Conservation (phyloP, 2,329 filamentous ascomycete species). For the Coniosporium tulheliwenetii region DNA sequence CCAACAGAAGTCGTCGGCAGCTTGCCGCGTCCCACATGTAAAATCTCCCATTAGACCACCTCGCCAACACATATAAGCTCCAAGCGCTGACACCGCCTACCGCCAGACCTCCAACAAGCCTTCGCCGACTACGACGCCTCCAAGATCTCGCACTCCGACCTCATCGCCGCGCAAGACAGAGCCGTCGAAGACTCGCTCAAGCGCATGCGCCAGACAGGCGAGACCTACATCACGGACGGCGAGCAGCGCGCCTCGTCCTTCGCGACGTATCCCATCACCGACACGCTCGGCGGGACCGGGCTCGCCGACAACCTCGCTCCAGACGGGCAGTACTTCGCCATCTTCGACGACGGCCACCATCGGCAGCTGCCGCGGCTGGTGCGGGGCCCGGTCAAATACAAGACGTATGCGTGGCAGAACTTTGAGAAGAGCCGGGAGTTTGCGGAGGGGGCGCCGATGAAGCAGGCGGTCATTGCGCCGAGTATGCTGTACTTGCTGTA, state of each 20-base stretch:
- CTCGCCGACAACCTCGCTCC: conserved; percentile 12
- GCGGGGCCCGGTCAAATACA: conserved; percentile 13
- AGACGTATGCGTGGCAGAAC: conserved; percentile 16
- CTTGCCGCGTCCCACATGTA: conserved; percentile 4
- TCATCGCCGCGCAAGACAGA: conserved; percentile 13
- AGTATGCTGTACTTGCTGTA: conserved; percentile 18
- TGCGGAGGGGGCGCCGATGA: conserved; percentile 11
- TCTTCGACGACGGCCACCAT: conserved; percentile 16
- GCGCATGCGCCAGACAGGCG: conserved; percentile 12
- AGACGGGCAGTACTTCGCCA: conserved; percentile 17
- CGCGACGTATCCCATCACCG: conserved; percentile 16
- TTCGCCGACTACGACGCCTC: conserved; percentile 14
- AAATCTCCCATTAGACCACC: neutral
- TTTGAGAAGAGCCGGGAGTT: conserved; percentile 11
- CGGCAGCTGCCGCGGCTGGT: conserved; percentile 13
- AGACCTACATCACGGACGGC: conserved; percentile 14
- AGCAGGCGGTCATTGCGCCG: conserved; percentile 17
- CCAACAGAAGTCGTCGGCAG: conserved; percentile 6
- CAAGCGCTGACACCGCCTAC: neutral
- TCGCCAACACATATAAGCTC: neutral
- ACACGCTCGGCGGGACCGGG: conserved; percentile 15
- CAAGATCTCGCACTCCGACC: conserved; percentile 9
- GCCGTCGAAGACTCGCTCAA: conserved; percentile 15
- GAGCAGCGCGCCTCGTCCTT: conserved; percentile 16
- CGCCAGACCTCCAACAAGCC: conserved; percentile 10